Evolutionary conservation across 805 yeast species (phyloP), one percentile per base, ranked within the genome.

Genomic region (Candida pini): DNA sequence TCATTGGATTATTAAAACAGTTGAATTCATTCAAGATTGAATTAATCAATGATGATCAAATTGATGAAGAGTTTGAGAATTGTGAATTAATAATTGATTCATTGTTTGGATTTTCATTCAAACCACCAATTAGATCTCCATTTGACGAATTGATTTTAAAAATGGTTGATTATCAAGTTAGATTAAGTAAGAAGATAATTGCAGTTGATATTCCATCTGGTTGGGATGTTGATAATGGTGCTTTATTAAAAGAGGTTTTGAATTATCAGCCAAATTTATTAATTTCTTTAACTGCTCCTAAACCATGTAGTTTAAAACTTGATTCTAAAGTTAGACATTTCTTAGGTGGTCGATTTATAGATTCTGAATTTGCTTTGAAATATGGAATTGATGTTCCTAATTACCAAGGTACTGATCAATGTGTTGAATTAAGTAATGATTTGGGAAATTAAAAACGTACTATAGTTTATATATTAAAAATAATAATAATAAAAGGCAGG

Each of bases 141-240:
- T 90, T 83, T 54, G 75, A 71, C 28, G 47, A 45, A 12, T 71
- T 69, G 7, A 62, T 71, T 35, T 49, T 48, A n/a, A 46, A 64
- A 6, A 54, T 83, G 43, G 49, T 63, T 6, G 37, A 50, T 2
- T 31, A 42, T 7, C 67, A 49, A 47, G 3, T 12, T 4, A 26
- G 28, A 6, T n/a, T 32, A 19, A 36, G 41, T 18, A 38, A 76
- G 3, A 90, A 89, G 2, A 73, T 88, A 2, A 71, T 85, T 0
- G 75, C 94, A 0, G 84, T 92, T 2, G 98, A 92, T 56, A 76
- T 90, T 30, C 98, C 98, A 0, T 83, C 95, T 2, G 96, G 97
- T 0, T 92, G 98, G 98, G 90, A 89, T 52, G 97, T 92, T 9
- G 95, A 92, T 51, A 51, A 69, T 6, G 98, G 98, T 0, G 95